Base-by-base conservation (phyloP, 129 eudicot species). In the Artemisia argyi region DNA sequence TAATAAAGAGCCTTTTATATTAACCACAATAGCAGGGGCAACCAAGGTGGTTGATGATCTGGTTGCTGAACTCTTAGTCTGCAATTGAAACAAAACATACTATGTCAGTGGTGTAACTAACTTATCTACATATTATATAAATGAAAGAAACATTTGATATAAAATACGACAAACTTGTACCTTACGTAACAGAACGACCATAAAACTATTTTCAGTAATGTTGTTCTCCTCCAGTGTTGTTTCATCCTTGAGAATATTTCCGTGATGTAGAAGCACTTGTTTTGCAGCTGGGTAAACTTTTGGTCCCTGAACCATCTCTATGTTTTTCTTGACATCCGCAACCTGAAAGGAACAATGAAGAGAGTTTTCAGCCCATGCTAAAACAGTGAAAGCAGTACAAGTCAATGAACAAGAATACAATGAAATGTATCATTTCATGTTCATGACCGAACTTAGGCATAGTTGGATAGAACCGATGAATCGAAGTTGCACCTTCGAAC, bases 221-320 rank as follows among this genome's bases (percentile, higher is more conserved):
- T 84, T 79, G 66, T 82, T 86, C 62, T 89, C 89, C 52, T 78
- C 91, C 42, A 89, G 58, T 17, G 96, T 89, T 11, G 87, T 89
- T 16, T 51, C 71, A 69, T 89, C 91, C 80, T 89, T 86, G 19
- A 89, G 91, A 83, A 89, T 87, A 72, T 89, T 86, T 24, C 91
- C 91, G 66, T 81, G 88, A 68, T 77, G 72, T 57, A 85, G 32
- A 68, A 83, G 87, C 85, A 81, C 79, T 59, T 83, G 91, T 42
- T 28, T 5, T 28, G 32, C 32, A 28, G 32, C 5, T 28, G 5
- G 32, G 32, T 28, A 28, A 28, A 28, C 32, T 3, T 28, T 28
- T 28, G 32, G 32, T 28, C 32, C 32, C 32, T 28, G 32, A 28
- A 28, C 32, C 5, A 5, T 3, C 32, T 4, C 32, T 28, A 28